A percentile compares a stretch with the other conserved stretches of the same genome.
Evolutionary conservation across 1,284 basidiomycete genomes (phyloP).

Genomic region (Ustilago cynodontis): DNA sequence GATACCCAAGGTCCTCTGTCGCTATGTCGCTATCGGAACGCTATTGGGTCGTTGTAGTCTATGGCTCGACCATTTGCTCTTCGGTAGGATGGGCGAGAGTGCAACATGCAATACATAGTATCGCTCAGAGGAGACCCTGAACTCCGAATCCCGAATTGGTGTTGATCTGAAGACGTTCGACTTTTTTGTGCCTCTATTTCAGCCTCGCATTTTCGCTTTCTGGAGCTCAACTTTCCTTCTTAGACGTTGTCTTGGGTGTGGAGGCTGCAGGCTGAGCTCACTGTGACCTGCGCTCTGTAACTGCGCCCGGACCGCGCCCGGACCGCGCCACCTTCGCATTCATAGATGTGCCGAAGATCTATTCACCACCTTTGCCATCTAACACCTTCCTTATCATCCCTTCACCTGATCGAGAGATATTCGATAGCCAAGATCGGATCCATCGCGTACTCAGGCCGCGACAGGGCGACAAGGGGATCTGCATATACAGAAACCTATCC

Average conservation of each 20-base stretch:
- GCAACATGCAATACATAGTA: neutral
- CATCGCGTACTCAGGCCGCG: neutral
- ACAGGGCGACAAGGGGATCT: neutral
- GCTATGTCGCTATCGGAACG: neutral
- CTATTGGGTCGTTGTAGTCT: neutral
- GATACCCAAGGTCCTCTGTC: no score
- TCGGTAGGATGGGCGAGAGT: neutral
- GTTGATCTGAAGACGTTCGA: neutral
- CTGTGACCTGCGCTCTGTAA: neutral
- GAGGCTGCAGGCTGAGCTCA: constrained; percentile 35
- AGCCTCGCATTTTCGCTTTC: constrained; percentile 10
- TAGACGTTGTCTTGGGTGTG: neutral
- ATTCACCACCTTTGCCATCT: neutral
- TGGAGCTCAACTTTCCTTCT: constrained; percentile 4
- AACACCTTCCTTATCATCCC: neutral
- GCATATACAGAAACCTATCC: neutral
- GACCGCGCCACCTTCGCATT: neutral
- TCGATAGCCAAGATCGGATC: neutral
- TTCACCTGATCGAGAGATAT: neutral
- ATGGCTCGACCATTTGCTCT: neutral
- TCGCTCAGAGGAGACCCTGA: neutral
- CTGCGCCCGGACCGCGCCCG: no score
- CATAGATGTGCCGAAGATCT: constrained; percentile 1
- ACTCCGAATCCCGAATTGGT: constrained; percentile 8
- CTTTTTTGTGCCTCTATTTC: constrained; percentile 9